Conservation (phyloP, 768 basidiomycete species). For the Auriscalpium vulgare region DNA sequence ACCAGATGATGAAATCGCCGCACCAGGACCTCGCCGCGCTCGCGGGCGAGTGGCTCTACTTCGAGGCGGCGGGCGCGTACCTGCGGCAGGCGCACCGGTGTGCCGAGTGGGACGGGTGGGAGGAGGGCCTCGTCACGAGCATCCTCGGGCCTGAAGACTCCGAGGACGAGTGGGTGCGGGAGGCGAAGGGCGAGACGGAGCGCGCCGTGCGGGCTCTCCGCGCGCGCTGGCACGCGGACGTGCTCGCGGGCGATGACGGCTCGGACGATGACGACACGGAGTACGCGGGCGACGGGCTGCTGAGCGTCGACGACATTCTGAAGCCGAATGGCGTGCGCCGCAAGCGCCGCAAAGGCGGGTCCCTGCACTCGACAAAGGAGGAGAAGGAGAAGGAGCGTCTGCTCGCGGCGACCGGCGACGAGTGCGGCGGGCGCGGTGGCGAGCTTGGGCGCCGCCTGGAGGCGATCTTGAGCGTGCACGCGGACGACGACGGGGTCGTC, state of each 20-base stretch:
- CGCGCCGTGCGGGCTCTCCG: constrained; percentile 15
- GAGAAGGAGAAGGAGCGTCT: constrained; percentile 65
- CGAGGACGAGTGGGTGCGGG: constrained; percentile 61
- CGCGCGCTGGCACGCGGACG: background rate
- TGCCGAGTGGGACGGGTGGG: constrained; percentile 88
- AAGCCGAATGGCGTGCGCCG: constrained; percentile 9
- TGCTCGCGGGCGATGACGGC: background rate
- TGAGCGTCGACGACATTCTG: constrained; percentile 11
- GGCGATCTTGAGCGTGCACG: constrained; percentile 53
- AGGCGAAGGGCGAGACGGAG: constrained; percentile 27
- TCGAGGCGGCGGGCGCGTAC: constrained; percentile 56
- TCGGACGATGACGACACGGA: constrained; percentile 10
- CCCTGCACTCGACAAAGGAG: constrained; percentile 44
- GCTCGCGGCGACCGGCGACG: constrained; percentile 64
- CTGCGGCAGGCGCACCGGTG: constrained; percentile 74
- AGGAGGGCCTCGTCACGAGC: constrained; percentile 71
- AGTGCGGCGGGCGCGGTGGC: constrained; percentile 72
- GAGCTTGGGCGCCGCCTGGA: constrained; percentile 71
- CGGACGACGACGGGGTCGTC: constrained; percentile 12
- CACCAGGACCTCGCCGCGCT: constrained; percentile 32
- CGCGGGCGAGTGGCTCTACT: constrained; percentile 66
- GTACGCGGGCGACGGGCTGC: constrained; percentile 2
- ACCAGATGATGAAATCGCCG: constrained; percentile 14
- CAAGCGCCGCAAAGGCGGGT: constrained; percentile 35
- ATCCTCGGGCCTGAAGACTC: constrained; percentile 67